phyloP scores from a whole-genome alignment of 2,329 filamentous ascomycete species.

The Colletotrichum kahawae region DNA sequence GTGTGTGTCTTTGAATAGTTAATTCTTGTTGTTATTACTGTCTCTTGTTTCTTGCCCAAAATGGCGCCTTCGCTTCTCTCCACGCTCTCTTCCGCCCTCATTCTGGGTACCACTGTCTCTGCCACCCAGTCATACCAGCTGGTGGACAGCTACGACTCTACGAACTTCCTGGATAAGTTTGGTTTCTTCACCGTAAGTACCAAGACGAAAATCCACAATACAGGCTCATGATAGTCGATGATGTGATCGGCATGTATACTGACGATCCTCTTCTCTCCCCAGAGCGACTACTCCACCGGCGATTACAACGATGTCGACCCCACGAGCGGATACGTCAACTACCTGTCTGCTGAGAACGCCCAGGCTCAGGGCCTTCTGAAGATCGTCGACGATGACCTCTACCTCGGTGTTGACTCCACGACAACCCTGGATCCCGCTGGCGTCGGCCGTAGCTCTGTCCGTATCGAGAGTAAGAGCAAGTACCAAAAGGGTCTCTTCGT shows the following conservation, averaged over 20 bases:
- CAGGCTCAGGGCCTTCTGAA: slow-evolving; percentile 37
- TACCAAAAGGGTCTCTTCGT: slow-evolving; percentile 74
- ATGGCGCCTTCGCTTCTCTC: slow-evolving; percentile 23
- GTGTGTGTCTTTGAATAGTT: neutral
- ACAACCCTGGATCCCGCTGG: slow-evolving; percentile 27
- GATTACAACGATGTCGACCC: slow-evolving; percentile 51
- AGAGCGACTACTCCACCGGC: slow-evolving; percentile 23
- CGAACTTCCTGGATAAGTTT: slow-evolving; percentile 56
- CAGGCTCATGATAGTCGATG: neutral
- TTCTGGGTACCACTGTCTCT: slow-evolving; percentile 6
- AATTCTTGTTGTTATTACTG: neutral
- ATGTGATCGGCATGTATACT: neutral
- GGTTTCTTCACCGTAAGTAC: slow-evolving; percentile 42
- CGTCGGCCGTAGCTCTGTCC: slow-evolving; percentile 60
- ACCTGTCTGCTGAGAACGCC: slow-evolving; percentile 40
- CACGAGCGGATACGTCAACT: slow-evolving; percentile 70
- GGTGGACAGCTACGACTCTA: slow-evolving; percentile 21
- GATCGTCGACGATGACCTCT: slow-evolving; percentile 37
- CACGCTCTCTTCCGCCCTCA: slow-evolving; percentile 19
- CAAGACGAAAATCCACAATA: neutral
- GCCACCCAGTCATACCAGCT: slow-evolving; percentile 17
- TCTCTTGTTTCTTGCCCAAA: neutral
- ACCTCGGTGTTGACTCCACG: slow-evolving; percentile 43
- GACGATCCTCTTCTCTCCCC: neutral
- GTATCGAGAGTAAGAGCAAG: slow-evolving; percentile 65